Percentiles rank a stretch among this genome's conserved stretches.
Evolutionary conservation across 257 asterid species (phyloP).

Genomic region (Solanum arcanum): DNA sequence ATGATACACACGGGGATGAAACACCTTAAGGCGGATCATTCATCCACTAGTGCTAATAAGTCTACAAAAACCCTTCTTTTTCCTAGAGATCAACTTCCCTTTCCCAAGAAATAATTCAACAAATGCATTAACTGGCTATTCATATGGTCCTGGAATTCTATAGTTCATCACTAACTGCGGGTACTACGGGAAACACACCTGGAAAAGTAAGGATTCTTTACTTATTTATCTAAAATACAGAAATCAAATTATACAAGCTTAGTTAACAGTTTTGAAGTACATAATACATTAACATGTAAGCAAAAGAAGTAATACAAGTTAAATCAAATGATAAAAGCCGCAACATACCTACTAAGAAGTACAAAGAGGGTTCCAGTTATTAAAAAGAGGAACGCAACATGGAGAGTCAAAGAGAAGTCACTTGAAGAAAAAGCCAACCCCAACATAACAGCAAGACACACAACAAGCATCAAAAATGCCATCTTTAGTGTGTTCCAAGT

Average conservation of each 20-base stretch:
- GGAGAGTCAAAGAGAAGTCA: constrained; percentile 58
- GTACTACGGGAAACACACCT: neutral
- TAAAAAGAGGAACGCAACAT: constrained; percentile 63
- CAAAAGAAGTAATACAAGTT: neutral
- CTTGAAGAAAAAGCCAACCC: constrained; percentile 75
- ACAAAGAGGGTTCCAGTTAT: constrained; percentile 64
- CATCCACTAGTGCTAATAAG: neutral
- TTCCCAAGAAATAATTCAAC: neutral
- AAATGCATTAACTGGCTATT: neutral
- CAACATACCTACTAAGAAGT: constrained; percentile 56
- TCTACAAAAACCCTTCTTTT: neutral
- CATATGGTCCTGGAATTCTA: neutral
- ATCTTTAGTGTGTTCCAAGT: constrained; percentile 81
- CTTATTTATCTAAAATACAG: neutral
- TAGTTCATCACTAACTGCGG: neutral
- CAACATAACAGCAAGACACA: constrained; percentile 70
- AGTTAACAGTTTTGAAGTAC: neutral
- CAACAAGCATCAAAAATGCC: constrained; percentile 68
- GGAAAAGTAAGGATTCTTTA: neutral
- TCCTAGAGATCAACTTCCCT: neutral
- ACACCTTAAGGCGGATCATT: neutral
- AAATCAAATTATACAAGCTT: neutral
- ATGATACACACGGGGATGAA: neutral
- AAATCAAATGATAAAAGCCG: neutral
- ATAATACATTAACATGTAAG: neutral